Evolutionary conservation across 192 early-diverging fungal genomes (phyloP).

Genomic region (Diversispora epigaea): DNA sequence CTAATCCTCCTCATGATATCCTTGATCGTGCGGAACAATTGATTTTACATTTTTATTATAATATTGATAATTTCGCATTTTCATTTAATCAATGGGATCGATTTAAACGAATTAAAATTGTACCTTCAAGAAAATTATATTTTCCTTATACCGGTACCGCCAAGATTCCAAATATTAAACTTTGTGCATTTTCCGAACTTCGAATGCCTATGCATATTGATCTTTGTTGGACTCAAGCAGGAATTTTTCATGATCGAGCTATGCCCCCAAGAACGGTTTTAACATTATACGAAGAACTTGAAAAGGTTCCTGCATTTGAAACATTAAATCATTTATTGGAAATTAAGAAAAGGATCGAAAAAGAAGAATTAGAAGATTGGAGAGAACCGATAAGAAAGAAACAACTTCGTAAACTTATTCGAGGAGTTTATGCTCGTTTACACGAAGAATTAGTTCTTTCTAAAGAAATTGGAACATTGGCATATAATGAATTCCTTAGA

Average conservation of each 20-base stretch:
- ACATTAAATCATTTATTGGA: not conserved
- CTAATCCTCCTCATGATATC: not conserved
- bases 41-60: not conserved
- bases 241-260: not conserved
- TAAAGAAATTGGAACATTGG: not conserved
- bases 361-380: not conserved
- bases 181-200: not conserved
- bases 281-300: not conserved
- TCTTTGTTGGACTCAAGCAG: not conserved
- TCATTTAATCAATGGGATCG: not conserved
- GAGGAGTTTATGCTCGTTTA: not conserved
- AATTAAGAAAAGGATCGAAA: not conserved
- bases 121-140: too few relatives aligned
- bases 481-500: not conserved
- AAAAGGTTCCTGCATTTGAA: not conserved
- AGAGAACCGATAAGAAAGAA: not conserved
- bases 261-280: not conserved
- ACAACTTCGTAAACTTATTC: not conserved
- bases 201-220: not conserved
- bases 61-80: not conserved
- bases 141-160: not conserved
- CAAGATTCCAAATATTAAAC: not conserved
- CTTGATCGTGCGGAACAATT: not conserved
- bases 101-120: not conserved
- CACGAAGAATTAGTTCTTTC: not conserved